Percentiles rank a stretch among this genome's conserved stretches.
phyloP scores from a whole-genome alignment of 331 rosid genomes.

The Prunus yedoensis region DNA sequence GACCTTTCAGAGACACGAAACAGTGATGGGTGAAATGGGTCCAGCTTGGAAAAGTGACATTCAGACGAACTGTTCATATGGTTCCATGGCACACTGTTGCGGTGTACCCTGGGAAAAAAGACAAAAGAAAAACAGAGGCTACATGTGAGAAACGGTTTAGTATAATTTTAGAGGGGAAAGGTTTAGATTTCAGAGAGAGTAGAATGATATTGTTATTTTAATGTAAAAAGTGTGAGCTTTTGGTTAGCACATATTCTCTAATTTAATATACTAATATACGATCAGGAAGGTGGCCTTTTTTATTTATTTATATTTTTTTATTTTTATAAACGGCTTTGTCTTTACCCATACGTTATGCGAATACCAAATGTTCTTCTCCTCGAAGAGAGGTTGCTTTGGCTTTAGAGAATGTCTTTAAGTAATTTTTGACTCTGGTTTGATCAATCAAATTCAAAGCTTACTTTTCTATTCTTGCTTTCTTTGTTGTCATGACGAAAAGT shows the following conservation, averaged over 20 bases:
- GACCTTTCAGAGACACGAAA: conserved; percentile 4
- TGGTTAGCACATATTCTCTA: neutral
- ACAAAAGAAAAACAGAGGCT: neutral
- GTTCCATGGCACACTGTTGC: neutral
- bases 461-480: no score
- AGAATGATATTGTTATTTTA: neutral
- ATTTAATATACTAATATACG: no score
- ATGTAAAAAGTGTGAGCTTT: neutral
- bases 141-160: conserved; percentile 6
- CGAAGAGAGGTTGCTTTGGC: neutral
- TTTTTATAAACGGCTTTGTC: neutral
- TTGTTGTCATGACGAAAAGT: no score
- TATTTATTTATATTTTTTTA: no score
- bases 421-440: neutral
- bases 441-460: no score
- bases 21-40: conserved; percentile 29
- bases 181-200: neutral
- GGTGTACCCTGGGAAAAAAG: neutral
- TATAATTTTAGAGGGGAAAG: conserved; percentile 13
- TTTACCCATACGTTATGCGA: conserved; percentile 32
- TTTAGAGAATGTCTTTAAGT: neutral
- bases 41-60: conserved; percentile 7
- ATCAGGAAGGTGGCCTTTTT: no score
- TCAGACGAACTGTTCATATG: neutral
- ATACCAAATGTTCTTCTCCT: conserved; percentile 17